phyloP scores from a whole-genome alignment of 2,329 filamentous ascomycete genomes.

The Cladosporium sphaerospermum region DNA sequence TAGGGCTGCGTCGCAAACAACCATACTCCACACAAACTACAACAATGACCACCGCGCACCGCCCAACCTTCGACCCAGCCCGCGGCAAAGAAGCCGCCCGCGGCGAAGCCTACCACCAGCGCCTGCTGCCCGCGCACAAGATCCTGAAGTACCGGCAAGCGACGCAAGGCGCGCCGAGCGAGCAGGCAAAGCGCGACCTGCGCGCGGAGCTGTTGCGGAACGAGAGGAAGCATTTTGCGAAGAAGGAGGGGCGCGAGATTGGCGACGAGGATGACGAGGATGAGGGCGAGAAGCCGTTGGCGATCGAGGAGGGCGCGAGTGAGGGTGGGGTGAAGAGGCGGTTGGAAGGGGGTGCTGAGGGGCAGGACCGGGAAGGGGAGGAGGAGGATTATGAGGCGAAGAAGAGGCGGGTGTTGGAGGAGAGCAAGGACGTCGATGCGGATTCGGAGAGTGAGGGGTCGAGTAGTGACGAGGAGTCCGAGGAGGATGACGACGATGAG shows the following conservation, averaged over 20 bases:
- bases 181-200: slow-evolving; percentile 66
- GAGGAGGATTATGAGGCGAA: slow-evolving; percentile 69
- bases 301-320: slow-evolving; percentile 46
- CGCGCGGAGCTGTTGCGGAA: slow-evolving; percentile 83
- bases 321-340: slow-evolving; percentile 23
- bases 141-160: slow-evolving; percentile 82
- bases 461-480: slow-evolving; percentile 39
- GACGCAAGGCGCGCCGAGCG: slow-evolving; percentile 82
- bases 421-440: slow-evolving; percentile 81
- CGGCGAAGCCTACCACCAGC: slow-evolving; percentile 91
- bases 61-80: slow-evolving; percentile 94
- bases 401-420: slow-evolving; percentile 76
- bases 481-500: slow-evolving; percentile 72
- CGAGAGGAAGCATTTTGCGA: slow-evolving; percentile 80
- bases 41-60: slow-evolving; percentile 54
- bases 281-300: slow-evolving; percentile 24
- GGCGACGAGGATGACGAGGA: slow-evolving; percentile 32
- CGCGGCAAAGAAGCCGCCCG: slow-evolving; percentile 90
- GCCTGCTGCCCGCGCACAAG: slow-evolving; percentile 87
- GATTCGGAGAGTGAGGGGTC: slow-evolving; percentile 50
- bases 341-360: slow-evolving; percentile 41
- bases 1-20: background rate
- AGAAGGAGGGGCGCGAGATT: slow-evolving; percentile 60
- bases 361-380: slow-evolving; percentile 44
- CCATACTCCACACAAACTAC: background rate